Evolutionary conservation across 1,284 basidiomycete genomes (phyloP).

Genomic region (Amylostereum areolatum): DNA sequence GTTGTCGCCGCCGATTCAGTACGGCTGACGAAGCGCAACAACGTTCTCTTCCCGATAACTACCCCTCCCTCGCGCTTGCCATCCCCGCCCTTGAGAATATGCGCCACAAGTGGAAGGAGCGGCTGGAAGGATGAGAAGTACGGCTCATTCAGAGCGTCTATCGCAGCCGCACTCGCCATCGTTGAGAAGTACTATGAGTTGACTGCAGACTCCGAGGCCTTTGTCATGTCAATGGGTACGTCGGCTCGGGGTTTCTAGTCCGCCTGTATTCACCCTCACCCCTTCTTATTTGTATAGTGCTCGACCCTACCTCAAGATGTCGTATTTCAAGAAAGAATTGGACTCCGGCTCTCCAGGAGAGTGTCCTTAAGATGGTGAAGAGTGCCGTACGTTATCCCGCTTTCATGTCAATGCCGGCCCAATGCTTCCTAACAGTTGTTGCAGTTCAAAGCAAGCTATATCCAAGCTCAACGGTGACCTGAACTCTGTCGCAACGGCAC

Average conservation of each 20-base stretch:
- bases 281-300: not conserved
- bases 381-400: no score
- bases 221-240: constrained; percentile 23
- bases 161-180: constrained; percentile 21
- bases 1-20: constrained; percentile 21
- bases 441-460: no score
- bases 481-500: no score
- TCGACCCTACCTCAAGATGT: constrained; percentile 3
- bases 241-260: no score
- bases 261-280: no score
- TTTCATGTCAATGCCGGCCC: no score
- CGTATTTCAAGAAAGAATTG: constrained; percentile 2
- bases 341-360: not conserved
- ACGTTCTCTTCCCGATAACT: constrained; percentile 29
- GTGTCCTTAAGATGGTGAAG: no score
- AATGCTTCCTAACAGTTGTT: no score
- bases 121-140: constrained; percentile 15
- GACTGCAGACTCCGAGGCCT: constrained; percentile 22
- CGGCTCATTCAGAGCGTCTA: constrained; percentile 15
- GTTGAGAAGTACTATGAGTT: constrained; percentile 14
- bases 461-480: no score
- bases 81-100: constrained; percentile 29
- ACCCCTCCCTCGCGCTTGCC: constrained; percentile 23
- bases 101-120: constrained; percentile 22
- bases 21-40: constrained; percentile 32